These are phyloP conservation scores for Colletotrichum neosansevieriae DNA, from an alignment of 2,329 filamentous ascomycete species.

Conservation along the genomic window DNA sequence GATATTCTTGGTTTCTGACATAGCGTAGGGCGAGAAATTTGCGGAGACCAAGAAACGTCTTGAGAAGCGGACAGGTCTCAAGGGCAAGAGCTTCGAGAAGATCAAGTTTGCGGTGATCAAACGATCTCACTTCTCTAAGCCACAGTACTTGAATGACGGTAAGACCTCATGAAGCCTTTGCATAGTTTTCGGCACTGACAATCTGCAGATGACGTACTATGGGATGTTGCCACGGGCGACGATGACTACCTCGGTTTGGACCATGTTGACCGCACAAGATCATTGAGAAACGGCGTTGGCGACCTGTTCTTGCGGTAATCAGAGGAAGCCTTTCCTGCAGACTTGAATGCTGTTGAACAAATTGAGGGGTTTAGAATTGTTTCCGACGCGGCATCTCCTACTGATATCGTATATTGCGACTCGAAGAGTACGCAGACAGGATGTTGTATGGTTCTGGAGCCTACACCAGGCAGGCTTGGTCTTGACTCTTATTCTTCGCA, in stretches of 20 bases:
- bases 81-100: constrained; percentile 98
- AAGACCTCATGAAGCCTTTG: constrained; percentile 50
- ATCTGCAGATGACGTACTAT: constrained; percentile 68
- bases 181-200: background rate
- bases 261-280: constrained; percentile 72
- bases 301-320: constrained; percentile 70
- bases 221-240: constrained; percentile 61
- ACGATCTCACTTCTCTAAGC: constrained; percentile 79
- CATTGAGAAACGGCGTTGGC: constrained; percentile 69
- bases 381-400: constrained; percentile 17
- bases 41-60: constrained; percentile 94
- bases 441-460: constrained; percentile 9
- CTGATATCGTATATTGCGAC: constrained; percentile 10
- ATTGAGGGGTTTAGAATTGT: constrained; percentile 17
- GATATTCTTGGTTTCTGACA: constrained; percentile 15
- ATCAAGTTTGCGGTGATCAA: constrained; percentile 92
- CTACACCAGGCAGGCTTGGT: constrained; percentile 17
- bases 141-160: constrained; percentile 90
- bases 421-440: background rate
- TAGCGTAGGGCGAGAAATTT: constrained; percentile 80
- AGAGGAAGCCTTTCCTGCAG: background rate
- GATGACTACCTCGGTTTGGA: constrained; percentile 76
- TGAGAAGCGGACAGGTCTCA: constrained; percentile 91
- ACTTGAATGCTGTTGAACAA: constrained; percentile 18
- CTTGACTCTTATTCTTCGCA: constrained; percentile 10